These are phyloP conservation scores for Flaveria robusta DNA, from an alignment of 129 eudicot genomes.

Conservation along the genomic window DNA sequence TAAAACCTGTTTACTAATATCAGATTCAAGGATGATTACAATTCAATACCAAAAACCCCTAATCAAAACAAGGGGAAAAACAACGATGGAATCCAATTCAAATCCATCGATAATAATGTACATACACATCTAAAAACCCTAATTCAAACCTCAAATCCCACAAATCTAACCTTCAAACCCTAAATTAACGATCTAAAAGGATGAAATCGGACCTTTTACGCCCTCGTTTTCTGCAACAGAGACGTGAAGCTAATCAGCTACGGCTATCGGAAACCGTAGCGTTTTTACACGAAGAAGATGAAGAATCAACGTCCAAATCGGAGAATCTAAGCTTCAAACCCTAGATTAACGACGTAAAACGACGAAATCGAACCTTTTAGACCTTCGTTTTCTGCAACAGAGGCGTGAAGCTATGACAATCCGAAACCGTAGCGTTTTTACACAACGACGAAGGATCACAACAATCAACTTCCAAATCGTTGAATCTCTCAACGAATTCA, in stretches of 20 bases:
- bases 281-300: too few relatives aligned
- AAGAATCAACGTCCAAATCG: too few relatives aligned
- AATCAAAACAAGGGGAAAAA: not conserved
- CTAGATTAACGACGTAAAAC: not conserved
- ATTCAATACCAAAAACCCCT: not conserved
- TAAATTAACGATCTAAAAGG: not conserved
- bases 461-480: constrained; percentile 25
- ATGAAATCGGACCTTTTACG: not conserved
- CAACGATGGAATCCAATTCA: not conserved
- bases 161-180: too few relatives aligned
- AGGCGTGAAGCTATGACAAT: constrained; percentile 37
- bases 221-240: too few relatives aligned
- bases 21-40: constrained; percentile 18
- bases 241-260: too few relatives aligned
- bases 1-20: not conserved
- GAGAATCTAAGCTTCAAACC: too few relatives aligned
- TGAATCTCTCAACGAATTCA: constrained; percentile 40
- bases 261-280: too few relatives aligned
- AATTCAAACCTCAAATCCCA: too few relatives aligned
- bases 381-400: constrained; percentile 43
- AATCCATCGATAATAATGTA: not conserved
- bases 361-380: constrained; percentile 15
- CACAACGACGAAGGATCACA: constrained; percentile 13
- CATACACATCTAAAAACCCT: not conserved
- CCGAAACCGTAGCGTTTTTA: constrained; percentile 22